Evolutionary conservation across 208 protist species (phyloP), one percentile per base, ranked within the genome.

Genomic region (Trypanosoma conorhini): DNA sequence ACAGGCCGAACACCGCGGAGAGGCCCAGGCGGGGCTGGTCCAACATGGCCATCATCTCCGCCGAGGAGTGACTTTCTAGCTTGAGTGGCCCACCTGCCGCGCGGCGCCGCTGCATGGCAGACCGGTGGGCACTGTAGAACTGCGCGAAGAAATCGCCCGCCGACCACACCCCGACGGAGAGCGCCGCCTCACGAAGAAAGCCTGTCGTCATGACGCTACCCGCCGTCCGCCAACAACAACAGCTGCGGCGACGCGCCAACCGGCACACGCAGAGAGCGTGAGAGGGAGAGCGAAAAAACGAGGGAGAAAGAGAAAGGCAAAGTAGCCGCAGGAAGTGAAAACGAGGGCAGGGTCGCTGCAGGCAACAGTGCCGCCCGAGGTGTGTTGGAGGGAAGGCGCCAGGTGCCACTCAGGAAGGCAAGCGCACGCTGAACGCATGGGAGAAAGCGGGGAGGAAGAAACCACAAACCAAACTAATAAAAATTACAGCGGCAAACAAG

Each of bases 121-220:
- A 79, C 58, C 69, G 60, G 77, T 95, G 89, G 1, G 85, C 82
- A 15, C n/a, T 62, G 56, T 84, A 92, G 57, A 91, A 86, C 72
- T 95, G 89, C 10, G 89, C 81, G 15, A 91, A 74, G 64, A 92
- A 87, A 63, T 95, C 89, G 28, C 85, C 89, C 12, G 66, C 56
- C 19, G 68, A 55, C 76, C 83, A 92, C 12, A 84, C 65, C 21
- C 46, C 30, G 42, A 59, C 71, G 38, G 78, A 83, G 40, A 74
- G 5, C 9, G 67, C 13, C 1, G 50, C 63, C 31, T 58, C 60
- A 2, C 31, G 44, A 8, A 73, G 19, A n/a, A 72, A 13, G 4
- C 8, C 17, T 22, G 30, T 26, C 21, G 38, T 17, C 64, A 71
- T 70, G 5, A 46, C 48, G 26, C 54, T 42, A 31, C 50, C 21